Percentiles rank a stretch among this genome's conserved stretches.
Evolutionary conservation across 1,284 basidiomycete species (phyloP).

Genomic region (Ceratobasidium sp.): DNA sequence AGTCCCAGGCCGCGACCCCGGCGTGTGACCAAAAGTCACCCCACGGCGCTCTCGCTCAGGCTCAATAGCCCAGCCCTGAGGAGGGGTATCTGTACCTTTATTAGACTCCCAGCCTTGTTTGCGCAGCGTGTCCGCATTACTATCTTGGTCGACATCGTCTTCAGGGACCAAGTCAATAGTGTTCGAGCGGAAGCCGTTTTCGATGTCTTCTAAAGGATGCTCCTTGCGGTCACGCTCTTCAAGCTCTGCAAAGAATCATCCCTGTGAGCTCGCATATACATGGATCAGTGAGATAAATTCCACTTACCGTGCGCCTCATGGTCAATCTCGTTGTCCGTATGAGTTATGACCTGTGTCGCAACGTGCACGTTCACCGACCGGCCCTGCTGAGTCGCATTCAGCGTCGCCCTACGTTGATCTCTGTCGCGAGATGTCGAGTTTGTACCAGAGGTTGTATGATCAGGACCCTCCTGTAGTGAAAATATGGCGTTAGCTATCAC

Average conservation of each 20-base stretch:
- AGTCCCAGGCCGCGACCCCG: slow-evolving; percentile 10
- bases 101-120: slow-evolving; percentile 29
- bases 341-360: slow-evolving; percentile 37
- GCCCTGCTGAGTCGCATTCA: neutral
- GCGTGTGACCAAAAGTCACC: slow-evolving; percentile 33
- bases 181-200: slow-evolving; percentile 15
- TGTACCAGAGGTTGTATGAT: slow-evolving; percentile 20
- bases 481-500: neutral
- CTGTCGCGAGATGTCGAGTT: slow-evolving; percentile 11
- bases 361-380: slow-evolving; percentile 40
- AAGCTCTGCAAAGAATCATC: slow-evolving; percentile 7
- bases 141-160: slow-evolving; percentile 22
- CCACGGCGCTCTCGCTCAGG: slow-evolving; percentile 7
- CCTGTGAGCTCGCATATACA: neutral
- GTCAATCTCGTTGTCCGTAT: slow-evolving; percentile 35
- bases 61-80: slow-evolving; percentile 13
- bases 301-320: slow-evolving; percentile 39
- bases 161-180: slow-evolving; percentile 29
- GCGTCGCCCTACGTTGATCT: slow-evolving; percentile 15
- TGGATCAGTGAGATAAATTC: neutral
- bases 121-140: slow-evolving; percentile 18
- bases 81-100: neutral
- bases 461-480: slow-evolving; percentile 19
- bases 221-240: slow-evolving; percentile 40
- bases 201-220: slow-evolving; percentile 23